Percentiles rank a stretch among this genome's conserved stretches.
Evolutionary conservation across 1,139 yeast species (phyloP).

Genomic region (Geotrichum histeridarum): DNA sequence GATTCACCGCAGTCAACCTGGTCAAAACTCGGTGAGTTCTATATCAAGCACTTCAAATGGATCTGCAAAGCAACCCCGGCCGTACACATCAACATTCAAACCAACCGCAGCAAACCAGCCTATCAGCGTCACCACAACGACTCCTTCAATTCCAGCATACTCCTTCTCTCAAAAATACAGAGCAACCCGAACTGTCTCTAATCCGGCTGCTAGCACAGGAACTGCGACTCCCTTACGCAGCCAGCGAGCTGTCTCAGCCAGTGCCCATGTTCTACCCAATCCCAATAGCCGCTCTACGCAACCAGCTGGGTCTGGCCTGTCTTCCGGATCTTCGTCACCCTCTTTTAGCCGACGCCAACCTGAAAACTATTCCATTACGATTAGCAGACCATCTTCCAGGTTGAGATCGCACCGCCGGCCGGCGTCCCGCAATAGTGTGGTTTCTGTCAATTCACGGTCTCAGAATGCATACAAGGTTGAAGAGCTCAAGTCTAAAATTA

Average conservation of each 20-base stretch:
- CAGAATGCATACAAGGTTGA: slow-evolving; percentile 23
- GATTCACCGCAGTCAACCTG: background rate
- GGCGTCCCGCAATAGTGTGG: background rate
- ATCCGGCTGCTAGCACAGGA: background rate
- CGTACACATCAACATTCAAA: background rate
- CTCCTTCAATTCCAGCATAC: background rate
- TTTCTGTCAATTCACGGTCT: background rate
- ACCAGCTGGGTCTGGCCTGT: background rate
- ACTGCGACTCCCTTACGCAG: background rate
- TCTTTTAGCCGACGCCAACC: slow-evolving; percentile 8
- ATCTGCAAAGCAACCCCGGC: background rate
- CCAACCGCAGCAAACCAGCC: background rate
- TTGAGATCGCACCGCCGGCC: slow-evolving; percentile 10
- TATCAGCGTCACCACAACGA: background rate
- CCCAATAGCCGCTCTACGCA: background rate
- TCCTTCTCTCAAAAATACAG: background rate
- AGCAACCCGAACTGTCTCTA: background rate
- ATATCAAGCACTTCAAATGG: background rate
- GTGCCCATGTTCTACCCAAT: slow-evolving; percentile 15
- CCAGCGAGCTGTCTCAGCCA: slow-evolving; percentile 2
- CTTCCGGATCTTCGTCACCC: slow-evolving; percentile 7
- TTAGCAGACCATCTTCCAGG: slow-evolving; percentile 1
- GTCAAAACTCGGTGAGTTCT: background rate
- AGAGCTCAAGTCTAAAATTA: slow-evolving; percentile 32
- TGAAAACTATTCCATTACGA: background rate